Evolutionary conservation across 2,329 filamentous ascomycete genomes (phyloP), one percentile per base, ranked within the genome.

Genomic region (Curvularia lunata): DNA sequence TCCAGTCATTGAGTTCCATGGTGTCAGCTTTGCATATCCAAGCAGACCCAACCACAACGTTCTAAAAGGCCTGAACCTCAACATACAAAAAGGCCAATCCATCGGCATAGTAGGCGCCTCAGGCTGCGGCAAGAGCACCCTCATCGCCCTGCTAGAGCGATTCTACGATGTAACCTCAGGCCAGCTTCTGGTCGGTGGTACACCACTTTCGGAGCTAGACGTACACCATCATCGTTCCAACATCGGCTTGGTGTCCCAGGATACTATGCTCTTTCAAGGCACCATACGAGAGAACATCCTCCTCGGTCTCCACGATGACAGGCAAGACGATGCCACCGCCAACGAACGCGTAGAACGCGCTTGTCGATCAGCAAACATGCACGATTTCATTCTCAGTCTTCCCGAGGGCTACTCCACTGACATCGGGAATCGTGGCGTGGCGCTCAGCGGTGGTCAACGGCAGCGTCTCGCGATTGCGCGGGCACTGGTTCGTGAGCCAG

Each of bases 1-100:
- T 38, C 37, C 37, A 10, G 57, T 68, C 16, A 86, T 99, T 62
- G 93, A 98, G 73, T 97, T 99, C 82, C 87, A 89, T 13, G 89
- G 97, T 64, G 92, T 98, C 3, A 90, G 95, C 76, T 98, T 97
- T 84, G 85, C 91, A 45, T 99, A 98, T 74, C 92, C 37, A 13
- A 38, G 37, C 12, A 38, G 37, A 38, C 37, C 37, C 1, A 93
- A 0, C 95, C 91, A 0, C 87, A 94, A 91, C 0, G 91, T 96
- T 62, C 91, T 92, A 10, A 76, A 77, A 16, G 70, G 79, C 13
- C 74, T 72, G 37, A 76, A 80, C 58, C 79, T 86, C 52, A 84
- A 83, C 45, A 46, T 78, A 23, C 64, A 75, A 56, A 64, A 77
- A 23, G 56, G 88, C 4, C 86, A 90, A 69, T 91, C 90, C 67